Conservation (phyloP, 129 eudicot genomes). For the Ambrosia artemisiifolia region DNA sequence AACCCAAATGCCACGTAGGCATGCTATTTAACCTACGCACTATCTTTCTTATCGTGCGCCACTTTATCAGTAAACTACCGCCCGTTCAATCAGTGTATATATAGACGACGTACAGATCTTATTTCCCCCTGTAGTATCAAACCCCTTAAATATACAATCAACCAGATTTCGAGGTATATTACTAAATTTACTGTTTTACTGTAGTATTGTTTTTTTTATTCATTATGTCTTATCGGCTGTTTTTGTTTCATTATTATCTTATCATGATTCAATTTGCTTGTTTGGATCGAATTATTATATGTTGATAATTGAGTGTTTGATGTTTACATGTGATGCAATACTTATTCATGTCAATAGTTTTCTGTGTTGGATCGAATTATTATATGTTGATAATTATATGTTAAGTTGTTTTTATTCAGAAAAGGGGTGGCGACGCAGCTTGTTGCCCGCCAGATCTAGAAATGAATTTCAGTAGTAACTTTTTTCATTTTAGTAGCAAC, state of each 20-base stretch:
- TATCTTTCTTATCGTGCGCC: conserved; percentile 20
- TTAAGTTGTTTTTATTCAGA: too few species aligned
- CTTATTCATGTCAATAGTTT: background rate
- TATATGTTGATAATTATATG: background rate
- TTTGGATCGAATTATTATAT: background rate
- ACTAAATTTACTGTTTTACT: background rate
- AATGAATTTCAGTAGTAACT: too few species aligned
- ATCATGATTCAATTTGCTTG: background rate
- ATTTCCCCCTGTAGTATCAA: conserved; percentile 31
- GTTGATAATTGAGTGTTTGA: background rate
- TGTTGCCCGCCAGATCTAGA: too few species aligned
- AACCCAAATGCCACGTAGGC: background rate
- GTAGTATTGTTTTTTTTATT: background rate
- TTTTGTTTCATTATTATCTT: background rate
- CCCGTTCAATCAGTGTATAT: conserved; percentile 25
- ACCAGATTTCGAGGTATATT: conserved; percentile 20
- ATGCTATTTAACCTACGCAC: conserved; percentile 36
- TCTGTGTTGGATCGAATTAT: background rate
- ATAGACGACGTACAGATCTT: conserved; percentile 27
- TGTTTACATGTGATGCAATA: background rate
- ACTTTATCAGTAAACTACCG: conserved; percentile 15
- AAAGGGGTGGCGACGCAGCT: too few species aligned
- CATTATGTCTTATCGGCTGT: background rate
- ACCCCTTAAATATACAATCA: conserved; percentile 42
- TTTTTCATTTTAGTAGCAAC: too few species aligned